A percentile compares a stretch with the other conserved stretches of the same genome.
Conservation (phyloP, 2,329 filamentous ascomycete genomes). For the Didymella sp. region DNA sequence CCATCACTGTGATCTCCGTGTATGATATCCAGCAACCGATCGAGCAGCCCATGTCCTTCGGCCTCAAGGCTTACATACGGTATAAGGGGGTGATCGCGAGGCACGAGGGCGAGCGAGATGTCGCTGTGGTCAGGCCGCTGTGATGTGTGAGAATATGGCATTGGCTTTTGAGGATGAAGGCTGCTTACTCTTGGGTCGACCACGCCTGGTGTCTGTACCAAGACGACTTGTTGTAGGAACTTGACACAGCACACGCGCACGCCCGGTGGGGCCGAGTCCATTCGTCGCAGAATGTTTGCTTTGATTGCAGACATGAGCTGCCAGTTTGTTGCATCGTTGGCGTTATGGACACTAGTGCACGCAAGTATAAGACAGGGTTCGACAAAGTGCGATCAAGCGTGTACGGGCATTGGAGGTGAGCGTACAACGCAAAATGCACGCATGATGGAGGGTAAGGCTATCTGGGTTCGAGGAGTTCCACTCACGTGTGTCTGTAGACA, state of each 20-base stretch:
- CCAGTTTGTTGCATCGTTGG: constrained; percentile 82
- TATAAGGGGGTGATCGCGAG: constrained; percentile 80
- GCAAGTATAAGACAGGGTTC: constrained; percentile 45
- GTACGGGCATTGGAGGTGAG: constrained; percentile 23
- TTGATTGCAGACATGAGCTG: constrained; percentile 89
- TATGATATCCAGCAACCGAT: constrained; percentile 82
- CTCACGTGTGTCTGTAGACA: constrained; percentile 93
- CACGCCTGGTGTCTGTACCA: constrained; percentile 86
- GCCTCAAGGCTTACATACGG: constrained; percentile 85
- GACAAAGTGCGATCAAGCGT: constrained; percentile 26
- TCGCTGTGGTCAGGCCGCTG: constrained; percentile 79
- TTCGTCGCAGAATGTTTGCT: constrained; percentile 82
- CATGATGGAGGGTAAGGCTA: constrained; percentile 29
- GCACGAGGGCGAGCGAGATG: constrained; percentile 85
- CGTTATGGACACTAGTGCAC: constrained; percentile 77
- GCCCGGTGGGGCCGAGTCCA: constrained; percentile 79
- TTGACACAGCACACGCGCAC: constrained; percentile 96
- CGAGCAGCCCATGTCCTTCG: constrained; percentile 87
- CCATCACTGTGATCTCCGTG: constrained; percentile 91
- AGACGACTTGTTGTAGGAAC: constrained; percentile 90
- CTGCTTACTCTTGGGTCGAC: constrained; percentile 80
- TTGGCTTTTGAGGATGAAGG: constrained; percentile 10
- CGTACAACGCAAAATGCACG: constrained; percentile 24
- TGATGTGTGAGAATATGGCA: constrained; percentile 34
- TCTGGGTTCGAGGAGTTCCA: constrained; percentile 47